Base-by-base conservation (phyloP, 2,329 filamentous ascomycete genomes). In the Nigrospora oryzae region DNA sequence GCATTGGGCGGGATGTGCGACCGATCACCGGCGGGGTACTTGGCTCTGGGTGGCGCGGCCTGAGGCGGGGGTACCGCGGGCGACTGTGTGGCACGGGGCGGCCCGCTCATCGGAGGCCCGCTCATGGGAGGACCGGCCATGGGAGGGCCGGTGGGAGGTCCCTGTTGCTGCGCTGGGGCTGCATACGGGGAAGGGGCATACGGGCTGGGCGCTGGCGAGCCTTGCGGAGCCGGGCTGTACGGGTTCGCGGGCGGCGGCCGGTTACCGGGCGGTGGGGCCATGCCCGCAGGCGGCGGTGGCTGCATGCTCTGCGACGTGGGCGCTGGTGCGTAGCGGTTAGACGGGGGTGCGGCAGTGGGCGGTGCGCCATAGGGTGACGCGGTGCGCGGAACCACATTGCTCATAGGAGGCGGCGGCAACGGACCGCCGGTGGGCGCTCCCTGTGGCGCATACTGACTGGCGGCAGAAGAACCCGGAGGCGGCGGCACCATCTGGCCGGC, bases 351-450 rank as follows among this genome's bases (percentile, higher is more conserved):
- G 15, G 73, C 75, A 30, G 82, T 70, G 7, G 87, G 86, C 44
- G 90, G 86, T 34, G 85, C 79, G 56, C 90, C 89, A 64, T 95
- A 96, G 6, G 90, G 90, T 23, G 90, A 95, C 5, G 84, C 76
- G 28, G 84, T 89, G 51, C 89, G 82, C 17, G 82, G 77, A 42
- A 88, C 75, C 16, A 59, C 54, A 44, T 60, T 55, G 28, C 56
- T 54, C 40, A 79, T 76, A 36, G 81, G 73, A 38, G 77, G 77
- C 43, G 66, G 56, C 28, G 62, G 38, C 14, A 57, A 53, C 40
- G 54, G 39, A 23, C 61, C 48, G 36, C 56, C 50, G 48, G 56
- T 54, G 11, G 60, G 51, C 32, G 56, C 48, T 46, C 53, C 55
- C 49, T 68, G 65, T 36, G 83, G 83, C 11, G 81, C 79, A 53